Percentiles rank a stretch among this genome's conserved stretches.
Conservation (phyloP, 768 basidiomycete genomes). For the Galerina marginata region DNA sequence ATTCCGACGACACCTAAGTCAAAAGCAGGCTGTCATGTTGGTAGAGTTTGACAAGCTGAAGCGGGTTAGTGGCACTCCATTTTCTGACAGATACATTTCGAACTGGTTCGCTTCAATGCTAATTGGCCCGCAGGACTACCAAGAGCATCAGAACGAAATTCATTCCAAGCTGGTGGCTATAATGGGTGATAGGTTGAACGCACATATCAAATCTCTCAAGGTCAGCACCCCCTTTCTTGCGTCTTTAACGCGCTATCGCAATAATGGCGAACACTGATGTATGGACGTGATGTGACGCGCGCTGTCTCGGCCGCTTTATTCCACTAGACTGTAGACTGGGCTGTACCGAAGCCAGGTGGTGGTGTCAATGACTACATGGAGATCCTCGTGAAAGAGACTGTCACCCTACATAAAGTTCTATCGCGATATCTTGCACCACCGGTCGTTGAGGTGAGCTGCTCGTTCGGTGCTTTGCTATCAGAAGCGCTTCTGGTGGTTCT, state of each 20-base stretch:
- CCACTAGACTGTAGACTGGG: conserved; percentile 79
- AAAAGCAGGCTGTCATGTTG: conserved; percentile 95
- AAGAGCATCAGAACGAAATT: conserved; percentile 99
- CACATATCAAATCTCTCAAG: conserved; percentile 85
- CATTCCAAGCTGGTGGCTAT: conserved; percentile 97
- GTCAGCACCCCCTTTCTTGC: conserved; percentile 38
- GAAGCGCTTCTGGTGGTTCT: not conserved
- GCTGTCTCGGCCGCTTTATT: not conserved
- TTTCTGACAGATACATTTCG: not conserved
- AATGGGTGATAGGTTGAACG: conserved; percentile 92
- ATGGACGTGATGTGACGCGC: conserved; percentile 2
- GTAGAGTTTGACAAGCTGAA: conserved; percentile 99
- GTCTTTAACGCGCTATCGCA: not conserved
- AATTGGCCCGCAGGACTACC: conserved; percentile 75
- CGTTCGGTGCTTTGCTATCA: conserved; percentile 10
- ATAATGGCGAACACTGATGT: conserved; percentile 9
- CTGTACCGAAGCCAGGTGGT: conserved; percentile 59
- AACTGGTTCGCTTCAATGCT: conserved; percentile 6
- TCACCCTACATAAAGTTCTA: conserved; percentile 93
- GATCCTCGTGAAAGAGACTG: conserved; percentile 91
- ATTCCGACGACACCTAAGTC: conserved; percentile 90
- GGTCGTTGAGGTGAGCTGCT: conserved; percentile 77
- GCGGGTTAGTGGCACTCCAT: conserved; percentile 59
- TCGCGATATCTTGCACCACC: conserved; percentile 83
- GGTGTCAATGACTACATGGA: conserved; percentile 91